Percentiles rank a stretch among this genome's conserved stretches.
Conservation (phyloP, 2,329 filamentous ascomycete genomes). For the Fonsecaea pedrosoi region DNA sequence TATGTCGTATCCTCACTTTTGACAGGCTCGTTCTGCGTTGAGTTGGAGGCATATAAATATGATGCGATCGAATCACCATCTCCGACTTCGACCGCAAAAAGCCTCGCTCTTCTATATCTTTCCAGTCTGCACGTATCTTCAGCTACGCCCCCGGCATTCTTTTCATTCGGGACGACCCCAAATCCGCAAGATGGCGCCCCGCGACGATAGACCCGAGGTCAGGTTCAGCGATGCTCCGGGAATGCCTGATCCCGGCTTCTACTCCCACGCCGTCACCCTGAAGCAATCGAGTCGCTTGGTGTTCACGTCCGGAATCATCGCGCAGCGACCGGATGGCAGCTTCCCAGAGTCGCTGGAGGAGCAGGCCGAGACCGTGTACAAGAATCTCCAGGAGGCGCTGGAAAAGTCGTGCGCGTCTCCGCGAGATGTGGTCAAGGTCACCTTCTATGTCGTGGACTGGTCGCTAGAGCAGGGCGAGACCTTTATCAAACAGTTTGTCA, state of each 20-base stretch:
- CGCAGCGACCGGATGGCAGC: constrained; percentile 37
- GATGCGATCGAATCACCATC: background rate
- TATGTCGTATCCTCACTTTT: no score
- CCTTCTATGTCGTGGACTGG: constrained; percentile 49
- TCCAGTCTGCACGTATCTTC: background rate
- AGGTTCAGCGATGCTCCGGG: constrained; percentile 21
- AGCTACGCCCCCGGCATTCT: background rate
- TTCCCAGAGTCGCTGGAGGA: constrained; percentile 49
- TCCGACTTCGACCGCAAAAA: background rate
- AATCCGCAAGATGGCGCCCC: constrained; percentile 20
- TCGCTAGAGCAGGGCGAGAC: constrained; percentile 44
- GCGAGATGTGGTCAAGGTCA: constrained; percentile 51
- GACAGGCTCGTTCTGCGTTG: background rate
- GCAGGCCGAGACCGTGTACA: constrained; percentile 49
- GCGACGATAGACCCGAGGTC: constrained; percentile 25
- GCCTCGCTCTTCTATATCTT: background rate
- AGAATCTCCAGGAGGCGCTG: constrained; percentile 49
- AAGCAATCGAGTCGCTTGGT: constrained; percentile 14
- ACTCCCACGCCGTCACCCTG: constrained; percentile 24
- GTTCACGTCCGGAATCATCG: constrained; percentile 26
- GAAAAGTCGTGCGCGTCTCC: constrained; percentile 46
- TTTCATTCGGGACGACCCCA: background rate
- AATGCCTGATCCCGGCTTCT: constrained; percentile 28
- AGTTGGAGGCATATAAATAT: background rate
- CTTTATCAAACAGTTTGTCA: constrained; percentile 41